Evolutionary conservation across 1,284 basidiomycete species (phyloP).

Genomic region (Erythrobasidium hasegawianum): DNA sequence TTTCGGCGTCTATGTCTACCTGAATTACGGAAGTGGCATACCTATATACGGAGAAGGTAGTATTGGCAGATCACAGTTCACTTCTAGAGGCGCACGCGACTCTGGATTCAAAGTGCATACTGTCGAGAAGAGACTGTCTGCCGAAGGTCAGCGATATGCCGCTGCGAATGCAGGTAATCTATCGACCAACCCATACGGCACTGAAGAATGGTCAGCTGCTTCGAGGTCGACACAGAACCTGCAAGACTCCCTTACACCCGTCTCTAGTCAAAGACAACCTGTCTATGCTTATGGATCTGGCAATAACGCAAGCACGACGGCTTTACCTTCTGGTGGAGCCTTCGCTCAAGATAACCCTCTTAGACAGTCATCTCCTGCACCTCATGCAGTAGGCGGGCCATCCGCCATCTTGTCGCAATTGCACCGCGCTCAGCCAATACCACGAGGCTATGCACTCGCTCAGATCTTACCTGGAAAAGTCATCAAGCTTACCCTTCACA

Average conservation of each 20-base stretch:
- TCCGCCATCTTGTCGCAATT: neutral
- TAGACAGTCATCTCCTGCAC: neutral
- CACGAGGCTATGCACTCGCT: conserved; percentile 67
- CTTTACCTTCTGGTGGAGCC: too few species aligned
- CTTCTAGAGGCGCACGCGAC: neutral
- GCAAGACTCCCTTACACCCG: conserved; percentile 5
- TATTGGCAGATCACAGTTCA: conserved; percentile 19
- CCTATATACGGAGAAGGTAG: conserved; percentile 26
- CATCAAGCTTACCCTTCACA: conserved; percentile 66
- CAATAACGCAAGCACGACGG: too few species aligned
- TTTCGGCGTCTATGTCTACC: conserved; percentile 59
- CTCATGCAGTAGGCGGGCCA: too few species aligned
- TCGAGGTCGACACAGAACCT: conserved; percentile 31
- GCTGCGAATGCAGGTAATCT: neutral
- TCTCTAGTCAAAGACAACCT: neutral
- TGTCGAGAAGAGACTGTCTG: conserved; percentile 31
- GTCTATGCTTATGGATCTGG: conserved; percentile 26
- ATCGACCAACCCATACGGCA: conserved; percentile 3
- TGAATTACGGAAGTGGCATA: conserved; percentile 56
- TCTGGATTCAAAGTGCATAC: conserved; percentile 28
- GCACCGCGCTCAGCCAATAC: conserved; percentile 50
- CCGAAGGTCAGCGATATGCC: conserved; percentile 30
- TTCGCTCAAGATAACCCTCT: neutral
- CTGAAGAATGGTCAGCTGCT: conserved; percentile 34
- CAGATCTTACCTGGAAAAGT: conserved; percentile 75